phyloP scores from a whole-genome alignment of 768 basidiomycete species.

The Chlorophyllum brunneum region DNA sequence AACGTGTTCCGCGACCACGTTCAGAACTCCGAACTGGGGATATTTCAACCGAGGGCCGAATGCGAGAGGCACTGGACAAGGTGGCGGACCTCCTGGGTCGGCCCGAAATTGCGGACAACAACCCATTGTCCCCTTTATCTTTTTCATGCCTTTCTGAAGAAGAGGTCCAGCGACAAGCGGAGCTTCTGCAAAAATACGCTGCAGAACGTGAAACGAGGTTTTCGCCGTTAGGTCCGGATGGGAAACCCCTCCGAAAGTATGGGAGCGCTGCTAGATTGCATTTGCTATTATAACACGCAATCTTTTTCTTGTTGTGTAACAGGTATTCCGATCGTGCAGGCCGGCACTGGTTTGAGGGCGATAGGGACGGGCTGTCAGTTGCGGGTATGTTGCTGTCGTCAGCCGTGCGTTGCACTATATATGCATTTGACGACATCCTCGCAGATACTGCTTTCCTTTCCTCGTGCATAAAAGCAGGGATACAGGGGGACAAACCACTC shows the following conservation, averaged over 20 bases:
- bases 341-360: constrained; percentile 64
- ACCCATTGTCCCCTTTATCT: constrained; percentile 60
- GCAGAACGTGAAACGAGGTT: constrained; percentile 45
- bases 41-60: constrained; percentile 39
- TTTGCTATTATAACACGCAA: constrained; percentile 7
- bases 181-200: constrained; percentile 42
- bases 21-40: constrained; percentile 43
- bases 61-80: constrained; percentile 48
- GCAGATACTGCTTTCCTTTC: background rate
- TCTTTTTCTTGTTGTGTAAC: constrained; percentile 1
- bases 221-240: constrained; percentile 53
- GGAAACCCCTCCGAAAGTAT: constrained; percentile 60
- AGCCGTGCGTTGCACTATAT: background rate
- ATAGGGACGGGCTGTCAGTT: constrained; percentile 51
- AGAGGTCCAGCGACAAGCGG: constrained; percentile 46
- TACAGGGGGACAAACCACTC: background rate
- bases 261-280: constrained; percentile 17
- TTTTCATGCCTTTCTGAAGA: constrained; percentile 62
- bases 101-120: constrained; percentile 40
- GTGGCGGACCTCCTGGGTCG: constrained; percentile 51
- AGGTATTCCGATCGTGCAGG: constrained; percentile 53
- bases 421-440: background rate
- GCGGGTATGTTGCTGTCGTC: constrained; percentile 32
- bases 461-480: background rate
- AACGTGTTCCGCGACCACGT: constrained; percentile 42